Evolutionary conservation across 495 filamentous ascomycete species (phyloP).

Genomic region (Aspergillus coremiiformis): DNA sequence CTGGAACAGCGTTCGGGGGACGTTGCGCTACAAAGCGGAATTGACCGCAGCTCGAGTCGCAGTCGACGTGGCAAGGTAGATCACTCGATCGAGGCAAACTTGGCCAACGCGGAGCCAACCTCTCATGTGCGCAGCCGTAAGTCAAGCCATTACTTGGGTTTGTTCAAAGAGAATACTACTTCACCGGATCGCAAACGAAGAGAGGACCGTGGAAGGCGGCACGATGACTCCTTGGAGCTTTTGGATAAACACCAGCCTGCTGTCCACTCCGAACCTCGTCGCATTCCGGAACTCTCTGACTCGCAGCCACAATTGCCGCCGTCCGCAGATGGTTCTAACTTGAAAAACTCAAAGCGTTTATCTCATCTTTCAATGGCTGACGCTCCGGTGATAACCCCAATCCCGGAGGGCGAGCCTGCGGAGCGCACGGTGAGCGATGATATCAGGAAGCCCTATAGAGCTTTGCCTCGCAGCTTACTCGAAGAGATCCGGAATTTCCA

Average conservation of each 20-base stretch:
- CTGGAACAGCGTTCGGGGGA: constrained; percentile 14
- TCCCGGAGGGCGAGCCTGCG: neutral
- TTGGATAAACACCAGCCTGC: constrained; percentile 6
- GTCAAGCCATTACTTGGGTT: constrained; percentile 80
- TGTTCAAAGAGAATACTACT: constrained; percentile 84
- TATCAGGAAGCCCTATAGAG: constrained; percentile 19
- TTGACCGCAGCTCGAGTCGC: constrained; percentile 38
- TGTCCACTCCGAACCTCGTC: constrained; percentile 8
- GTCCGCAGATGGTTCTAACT: constrained; percentile 10
- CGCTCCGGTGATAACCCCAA: constrained; percentile 19
- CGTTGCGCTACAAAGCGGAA: constrained; percentile 5
- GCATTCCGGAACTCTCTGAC: constrained; percentile 2
- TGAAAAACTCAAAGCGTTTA: constrained; percentile 22
- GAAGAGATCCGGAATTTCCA: constrained; percentile 58
- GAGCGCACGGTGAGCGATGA: constrained; percentile 18
- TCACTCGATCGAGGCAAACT: constrained; percentile 73
- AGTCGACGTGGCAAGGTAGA: constrained; percentile 54
- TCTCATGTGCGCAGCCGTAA: constrained; percentile 82
- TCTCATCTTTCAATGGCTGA: constrained; percentile 29
- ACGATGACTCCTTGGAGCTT: neutral
- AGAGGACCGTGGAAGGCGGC: constrained; percentile 28
- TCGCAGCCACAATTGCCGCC: neutral
- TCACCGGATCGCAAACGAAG: constrained; percentile 42
- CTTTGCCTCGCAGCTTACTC: constrained; percentile 44
- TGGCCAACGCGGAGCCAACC: constrained; percentile 64